These are phyloP conservation scores for Fragaria ananassa DNA, from an alignment of 306 rosid genomes.

Conservation along the genomic window DNA sequence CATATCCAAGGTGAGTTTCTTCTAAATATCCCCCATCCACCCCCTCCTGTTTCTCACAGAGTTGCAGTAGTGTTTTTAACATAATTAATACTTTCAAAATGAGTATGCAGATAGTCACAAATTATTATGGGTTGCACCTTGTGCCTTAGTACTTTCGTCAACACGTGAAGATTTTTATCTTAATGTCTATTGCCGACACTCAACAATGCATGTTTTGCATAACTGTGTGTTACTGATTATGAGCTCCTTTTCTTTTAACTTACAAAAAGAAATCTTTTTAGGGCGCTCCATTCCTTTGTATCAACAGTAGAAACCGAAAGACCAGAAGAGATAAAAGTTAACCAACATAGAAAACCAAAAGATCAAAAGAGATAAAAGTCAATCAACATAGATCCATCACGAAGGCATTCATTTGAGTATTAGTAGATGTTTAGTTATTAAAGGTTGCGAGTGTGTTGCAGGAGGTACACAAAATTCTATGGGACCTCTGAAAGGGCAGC, in stretches of 20 bases:
- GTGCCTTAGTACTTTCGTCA: background rate
- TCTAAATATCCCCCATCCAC: background rate
- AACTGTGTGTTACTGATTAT: too few species aligned
- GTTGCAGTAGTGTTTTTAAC: too few species aligned
- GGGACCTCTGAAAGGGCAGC: slow-evolving; percentile 94
- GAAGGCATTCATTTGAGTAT: background rate
- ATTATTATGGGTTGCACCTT: background rate
- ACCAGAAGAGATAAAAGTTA: background rate
- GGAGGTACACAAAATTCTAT: slow-evolving; percentile 95
- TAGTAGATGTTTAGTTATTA: background rate
- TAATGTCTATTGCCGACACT: too few species aligned
- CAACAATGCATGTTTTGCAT: too few species aligned
- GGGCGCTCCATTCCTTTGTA: background rate
- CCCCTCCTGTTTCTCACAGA: background rate
- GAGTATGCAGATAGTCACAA: background rate
- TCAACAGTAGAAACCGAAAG: background rate
- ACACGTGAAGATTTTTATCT: background rate
- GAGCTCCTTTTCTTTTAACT: background rate
- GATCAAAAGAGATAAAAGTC: background rate
- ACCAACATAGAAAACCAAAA: background rate
- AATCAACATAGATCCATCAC: background rate
- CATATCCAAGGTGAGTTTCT: slow-evolving; percentile 63
- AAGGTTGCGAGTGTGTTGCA: slow-evolving; percentile 39
- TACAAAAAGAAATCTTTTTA: background rate
- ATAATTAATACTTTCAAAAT: background rate